Base-by-base conservation (phyloP, 2,329 filamentous ascomycete species). In the Talaromyces sp. region DNA sequence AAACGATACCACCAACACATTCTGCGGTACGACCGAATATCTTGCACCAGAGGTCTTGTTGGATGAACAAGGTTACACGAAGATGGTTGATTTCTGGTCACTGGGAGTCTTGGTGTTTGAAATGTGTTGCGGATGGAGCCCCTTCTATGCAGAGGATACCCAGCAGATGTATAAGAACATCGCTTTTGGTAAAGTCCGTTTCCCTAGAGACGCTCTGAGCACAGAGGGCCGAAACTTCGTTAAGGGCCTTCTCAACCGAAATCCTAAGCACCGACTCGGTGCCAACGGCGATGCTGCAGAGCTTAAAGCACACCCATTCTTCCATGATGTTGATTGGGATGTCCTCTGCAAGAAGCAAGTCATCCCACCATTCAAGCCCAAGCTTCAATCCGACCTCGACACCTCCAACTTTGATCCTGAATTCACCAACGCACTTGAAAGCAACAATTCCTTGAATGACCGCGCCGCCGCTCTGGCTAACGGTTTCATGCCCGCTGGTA, bases 111-210 rank as follows among this genome's bases (percentile, higher is more conserved):
- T 99, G 49, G 94, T 99, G 1, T 99, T 99, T 66, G 94, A 99
- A 74, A 99, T 99, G 94, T 99, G 94, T 78, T 99, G 94, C 66
- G 94, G 94, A 30, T 99, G 94, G 94, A 97, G 91, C 66, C 94
- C 94, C 0, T 99, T 99, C 76, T 99, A 97, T 65, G 94, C 94
- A 51, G 94, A 99, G 69, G 94, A 99, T 69, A 99, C 94, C 0
- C 94, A 99, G 75, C 94, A 99, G 73, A 99, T 99, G 94, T 99
- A 99, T 80, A 99, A 99, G 81, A 99, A 99, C 77, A 99, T 99
- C 70, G 94, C 94, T 0, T 99, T 99, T 69, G 94, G 94, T 70
- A 99, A 99, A 72, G 94, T 99, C 52, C 84, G 94, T 56, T 99
- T 99, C 73, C 94, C 94, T 7, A 85, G 92, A 61, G 94, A 99